These are phyloP conservation scores for Kurtzmaniella natalensis DNA, from an alignment of 1,139 yeast species.

Conservation along the genomic window DNA sequence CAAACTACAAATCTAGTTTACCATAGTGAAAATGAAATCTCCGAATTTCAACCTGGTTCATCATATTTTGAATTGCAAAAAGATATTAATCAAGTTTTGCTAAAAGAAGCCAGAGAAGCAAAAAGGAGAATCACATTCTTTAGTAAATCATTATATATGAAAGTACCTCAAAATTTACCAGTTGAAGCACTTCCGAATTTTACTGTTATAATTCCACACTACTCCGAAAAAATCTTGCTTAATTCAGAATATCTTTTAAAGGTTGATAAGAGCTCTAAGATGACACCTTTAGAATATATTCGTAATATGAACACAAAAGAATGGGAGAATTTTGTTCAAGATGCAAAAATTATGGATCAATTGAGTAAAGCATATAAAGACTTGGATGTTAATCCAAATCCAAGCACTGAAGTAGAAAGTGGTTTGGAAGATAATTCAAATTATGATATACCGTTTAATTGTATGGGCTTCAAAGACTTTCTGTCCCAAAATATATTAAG, in stretches of 20 bases:
- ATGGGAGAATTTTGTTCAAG: conserved; percentile 74
- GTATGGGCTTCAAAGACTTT: conserved; percentile 66
- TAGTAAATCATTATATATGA: conserved; percentile 81
- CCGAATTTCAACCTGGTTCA: conserved; percentile 31
- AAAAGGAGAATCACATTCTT: conserved; percentile 78
- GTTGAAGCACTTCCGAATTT: conserved; percentile 76
- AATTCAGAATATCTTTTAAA: conserved; percentile 63
- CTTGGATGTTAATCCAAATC: background rate
- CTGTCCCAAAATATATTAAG: conserved; percentile 58
- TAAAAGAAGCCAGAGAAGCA: conserved; percentile 64
- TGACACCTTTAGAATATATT: conserved; percentile 70
- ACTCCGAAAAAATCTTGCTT: conserved; percentile 67
- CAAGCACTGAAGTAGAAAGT: conserved; percentile 2
- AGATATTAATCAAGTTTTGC: conserved; percentile 44
- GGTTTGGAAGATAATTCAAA: conserved; percentile 22
- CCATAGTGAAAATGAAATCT: conserved; percentile 30
- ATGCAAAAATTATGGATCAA: conserved; percentile 41
- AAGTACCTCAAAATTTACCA: conserved; percentile 69
- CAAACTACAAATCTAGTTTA: conserved; percentile 61
- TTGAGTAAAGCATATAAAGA: conserved; percentile 8
- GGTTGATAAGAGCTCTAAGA: conserved; percentile 53
- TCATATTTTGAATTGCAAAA: conserved; percentile 73
- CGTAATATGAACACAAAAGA: conserved; percentile 65
- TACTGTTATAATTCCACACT: conserved; percentile 84
- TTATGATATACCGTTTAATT: conserved; percentile 63